Evolutionary conservation across 2,329 filamentous ascomycete species (phyloP).

Genomic region (Pseudocercospora macadamiae): DNA sequence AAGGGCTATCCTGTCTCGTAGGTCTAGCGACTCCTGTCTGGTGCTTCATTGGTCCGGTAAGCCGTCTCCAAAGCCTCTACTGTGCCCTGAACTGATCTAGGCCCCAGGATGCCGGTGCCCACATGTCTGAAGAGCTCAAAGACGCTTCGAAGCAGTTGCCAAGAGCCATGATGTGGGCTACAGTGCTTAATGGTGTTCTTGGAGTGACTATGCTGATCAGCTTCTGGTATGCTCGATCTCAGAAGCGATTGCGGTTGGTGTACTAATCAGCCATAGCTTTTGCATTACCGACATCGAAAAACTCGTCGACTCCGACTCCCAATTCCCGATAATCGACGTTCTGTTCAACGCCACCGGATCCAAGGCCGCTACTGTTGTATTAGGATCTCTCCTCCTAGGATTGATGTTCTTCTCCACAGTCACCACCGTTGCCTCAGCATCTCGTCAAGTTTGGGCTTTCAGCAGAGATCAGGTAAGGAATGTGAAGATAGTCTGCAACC

Average conservation of each 20-base stretch:
- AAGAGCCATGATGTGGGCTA: slow-evolving; percentile 48
- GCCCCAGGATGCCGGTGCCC: slow-evolving; percentile 41
- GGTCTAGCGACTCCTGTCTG: slow-evolving; percentile 46
- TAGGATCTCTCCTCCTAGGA: slow-evolving; percentile 37
- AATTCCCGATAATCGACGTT: slow-evolving; percentile 38
- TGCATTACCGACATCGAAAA: slow-evolving; percentile 34
- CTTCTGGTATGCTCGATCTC: slow-evolving; percentile 35
- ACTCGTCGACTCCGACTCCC: slow-evolving; percentile 30
- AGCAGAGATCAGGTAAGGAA: slow-evolving; percentile 34
- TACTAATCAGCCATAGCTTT: slow-evolving; percentile 30
- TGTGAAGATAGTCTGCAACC: not conserved
- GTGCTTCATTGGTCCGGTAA: slow-evolving; percentile 36
- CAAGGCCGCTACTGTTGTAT: slow-evolving; percentile 34
- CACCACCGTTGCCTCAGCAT: slow-evolving; percentile 39
- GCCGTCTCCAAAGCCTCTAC: not conserved
- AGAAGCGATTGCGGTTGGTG: too few relatives aligned
- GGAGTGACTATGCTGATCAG: slow-evolving; percentile 43
- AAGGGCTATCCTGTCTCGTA: slow-evolving; percentile 46
- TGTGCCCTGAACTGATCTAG: slow-evolving; percentile 5
- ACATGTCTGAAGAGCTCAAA: slow-evolving; percentile 41
- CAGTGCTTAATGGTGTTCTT: slow-evolving; percentile 40
- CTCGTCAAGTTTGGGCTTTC: slow-evolving; percentile 40
- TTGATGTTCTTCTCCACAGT: slow-evolving; percentile 41
- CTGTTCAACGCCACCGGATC: slow-evolving; percentile 37
- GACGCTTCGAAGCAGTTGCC: slow-evolving; percentile 49